phyloP scores from a whole-genome alignment of 176 grass and related monocot genomes.

The Puya raimondii region DNA sequence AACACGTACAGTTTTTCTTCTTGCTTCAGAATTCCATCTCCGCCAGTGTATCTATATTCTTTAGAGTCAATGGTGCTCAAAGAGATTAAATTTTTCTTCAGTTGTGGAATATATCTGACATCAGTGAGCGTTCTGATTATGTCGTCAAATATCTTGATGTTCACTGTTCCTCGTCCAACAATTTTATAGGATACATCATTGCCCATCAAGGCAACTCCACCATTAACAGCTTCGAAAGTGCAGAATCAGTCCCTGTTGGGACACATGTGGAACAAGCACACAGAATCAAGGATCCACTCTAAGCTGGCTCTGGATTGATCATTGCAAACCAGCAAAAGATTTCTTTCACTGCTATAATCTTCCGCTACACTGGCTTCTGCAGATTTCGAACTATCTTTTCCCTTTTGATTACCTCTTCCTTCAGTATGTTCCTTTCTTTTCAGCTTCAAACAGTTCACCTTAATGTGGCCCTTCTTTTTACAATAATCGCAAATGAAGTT shows the following conservation, averaged over 20 bases:
- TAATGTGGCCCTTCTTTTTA: slow-evolving; percentile 7
- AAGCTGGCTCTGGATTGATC: too few species aligned
- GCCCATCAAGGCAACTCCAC: slow-evolving; percentile 6
- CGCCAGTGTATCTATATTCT: not conserved
- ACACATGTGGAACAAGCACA: slow-evolving; percentile 11
- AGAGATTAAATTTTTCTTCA: slow-evolving; percentile 12
- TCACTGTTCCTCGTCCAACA: not conserved
- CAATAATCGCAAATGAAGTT: not conserved
- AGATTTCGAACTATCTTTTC: not conserved
- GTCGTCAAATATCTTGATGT: slow-evolving; percentile 9
- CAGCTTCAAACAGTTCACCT: not conserved
- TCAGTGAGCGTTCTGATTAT: not conserved
- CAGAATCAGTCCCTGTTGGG: slow-evolving; percentile 4
- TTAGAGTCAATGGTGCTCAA: slow-evolving; percentile 7
- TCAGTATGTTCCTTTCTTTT: not conserved
- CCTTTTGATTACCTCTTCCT: not conserved
- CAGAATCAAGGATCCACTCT: not conserved
- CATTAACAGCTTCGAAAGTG: not conserved
- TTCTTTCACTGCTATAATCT: not conserved
- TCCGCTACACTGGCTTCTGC: not conserved
- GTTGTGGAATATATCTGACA: not conserved
- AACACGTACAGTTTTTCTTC: not conserved
- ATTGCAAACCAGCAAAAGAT: too few species aligned
- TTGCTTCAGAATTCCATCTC: not conserved
- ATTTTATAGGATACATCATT: not conserved